Conservation (phyloP, 2,329 filamentous ascomycete genomes). For the Exophiala xenobiotica region DNA sequence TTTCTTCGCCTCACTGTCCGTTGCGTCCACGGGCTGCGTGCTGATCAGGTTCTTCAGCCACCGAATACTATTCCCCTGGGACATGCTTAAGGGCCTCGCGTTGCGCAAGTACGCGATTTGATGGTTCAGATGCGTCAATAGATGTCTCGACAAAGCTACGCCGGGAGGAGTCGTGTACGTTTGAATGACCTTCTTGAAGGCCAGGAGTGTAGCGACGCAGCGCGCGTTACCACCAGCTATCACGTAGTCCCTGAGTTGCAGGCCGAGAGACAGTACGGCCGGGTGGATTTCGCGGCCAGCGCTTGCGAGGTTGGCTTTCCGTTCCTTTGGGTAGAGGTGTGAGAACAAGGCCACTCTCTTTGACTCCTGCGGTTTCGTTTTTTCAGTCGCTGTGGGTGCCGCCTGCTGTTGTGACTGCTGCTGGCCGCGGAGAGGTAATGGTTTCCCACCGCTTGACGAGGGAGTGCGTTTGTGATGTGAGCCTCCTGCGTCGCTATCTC, state of each 20-base stretch:
- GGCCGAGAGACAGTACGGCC: constrained; percentile 76
- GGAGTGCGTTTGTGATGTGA: constrained; percentile 36
- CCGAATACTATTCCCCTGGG: constrained; percentile 94
- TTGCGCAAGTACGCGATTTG: constrained; percentile 94
- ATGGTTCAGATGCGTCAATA: constrained; percentile 87
- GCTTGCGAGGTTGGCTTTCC: constrained; percentile 61
- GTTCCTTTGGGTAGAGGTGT: constrained; percentile 76
- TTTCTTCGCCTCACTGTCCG: constrained; percentile 78
- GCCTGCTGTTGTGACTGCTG: constrained; percentile 31
- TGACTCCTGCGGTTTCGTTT: constrained; percentile 39
- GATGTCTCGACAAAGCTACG: constrained; percentile 82
- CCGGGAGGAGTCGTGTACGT: constrained; percentile 87
- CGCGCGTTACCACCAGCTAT: constrained; percentile 87
- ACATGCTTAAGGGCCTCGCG: constrained; percentile 83
- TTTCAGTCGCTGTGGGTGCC: constrained; percentile 34
- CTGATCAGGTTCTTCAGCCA: constrained; percentile 92
- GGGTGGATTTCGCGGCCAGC: constrained; percentile 76
- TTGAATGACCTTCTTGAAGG: constrained; percentile 91
- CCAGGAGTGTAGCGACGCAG: constrained; percentile 80
- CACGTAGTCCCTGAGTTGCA: constrained; percentile 86
- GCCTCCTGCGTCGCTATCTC: constrained; percentile 32
- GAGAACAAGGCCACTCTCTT: constrained; percentile 76
- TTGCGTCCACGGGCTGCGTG: constrained; percentile 80
- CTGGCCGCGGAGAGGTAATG: constrained; percentile 32
- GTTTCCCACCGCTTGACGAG: constrained; percentile 27